Conservation (phyloP, 169 alveolate species). For the Theileria orientalis region DNA sequence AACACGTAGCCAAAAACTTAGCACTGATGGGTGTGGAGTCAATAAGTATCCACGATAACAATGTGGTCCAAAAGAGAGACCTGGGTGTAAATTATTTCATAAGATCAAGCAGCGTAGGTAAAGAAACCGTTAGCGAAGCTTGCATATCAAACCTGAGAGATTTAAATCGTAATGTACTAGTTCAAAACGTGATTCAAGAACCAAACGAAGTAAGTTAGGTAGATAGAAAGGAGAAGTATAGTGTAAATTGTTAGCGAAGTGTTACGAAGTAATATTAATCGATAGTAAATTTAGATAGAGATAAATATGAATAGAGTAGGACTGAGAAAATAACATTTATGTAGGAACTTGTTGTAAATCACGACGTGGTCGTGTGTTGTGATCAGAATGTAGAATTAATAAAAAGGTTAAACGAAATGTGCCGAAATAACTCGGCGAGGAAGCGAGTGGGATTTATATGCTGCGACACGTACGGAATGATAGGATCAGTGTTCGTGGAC, state of each 20-base stretch:
- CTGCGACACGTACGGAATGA: constrained; percentile 86
- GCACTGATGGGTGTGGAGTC: constrained; percentile 94
- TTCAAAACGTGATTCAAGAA: constrained; percentile 55
- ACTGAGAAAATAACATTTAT: neutral
- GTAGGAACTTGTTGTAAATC: constrained; percentile 70
- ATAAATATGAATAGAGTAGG: no score
- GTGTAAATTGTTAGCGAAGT: no score
- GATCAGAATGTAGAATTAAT: constrained; percentile 64
- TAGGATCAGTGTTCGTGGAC: constrained; percentile 96
- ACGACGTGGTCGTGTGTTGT: constrained; percentile 81
- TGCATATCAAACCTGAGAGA: constrained; percentile 83
- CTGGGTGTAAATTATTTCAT: constrained; percentile 92
- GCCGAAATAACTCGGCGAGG: constrained; percentile 59
- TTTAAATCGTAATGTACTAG: constrained; percentile 89
- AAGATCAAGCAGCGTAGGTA: constrained; percentile 86
- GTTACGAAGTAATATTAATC: no score
- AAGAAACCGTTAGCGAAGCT: constrained; percentile 82
- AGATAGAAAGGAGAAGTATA: no score
- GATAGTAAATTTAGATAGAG: no score
- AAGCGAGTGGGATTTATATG: constrained; percentile 82
- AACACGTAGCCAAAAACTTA: constrained; percentile 92
- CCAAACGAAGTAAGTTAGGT: constrained; percentile 50
- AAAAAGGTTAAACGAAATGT: constrained; percentile 59
- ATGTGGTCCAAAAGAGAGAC: constrained; percentile 81
- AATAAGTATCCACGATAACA: constrained; percentile 89